Conservation (phyloP, 441 rosid genomes). For the Syzygium malaccense region DNA sequence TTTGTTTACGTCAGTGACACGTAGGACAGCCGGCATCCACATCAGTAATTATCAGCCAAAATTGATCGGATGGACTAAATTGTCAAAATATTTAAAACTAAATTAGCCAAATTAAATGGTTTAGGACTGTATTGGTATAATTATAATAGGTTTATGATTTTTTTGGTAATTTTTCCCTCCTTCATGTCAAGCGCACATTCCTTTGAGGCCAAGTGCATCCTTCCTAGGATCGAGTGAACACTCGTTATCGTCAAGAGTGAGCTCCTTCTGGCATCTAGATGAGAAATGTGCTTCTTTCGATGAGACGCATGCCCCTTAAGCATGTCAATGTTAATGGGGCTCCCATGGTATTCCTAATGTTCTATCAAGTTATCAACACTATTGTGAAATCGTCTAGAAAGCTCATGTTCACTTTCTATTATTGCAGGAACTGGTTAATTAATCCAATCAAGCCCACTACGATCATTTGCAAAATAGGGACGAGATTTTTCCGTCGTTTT, state of each 20-base stretch:
- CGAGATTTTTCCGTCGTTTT: not conserved
- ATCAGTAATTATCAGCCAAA: no score
- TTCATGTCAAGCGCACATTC: not conserved
- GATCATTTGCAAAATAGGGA: not conserved
- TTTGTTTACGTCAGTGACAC: no score
- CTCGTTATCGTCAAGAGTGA: not conserved
- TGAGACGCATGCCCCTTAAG: not conserved
- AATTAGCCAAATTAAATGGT: no score
- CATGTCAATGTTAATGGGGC: accelerated
- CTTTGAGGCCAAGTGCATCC: not conserved
- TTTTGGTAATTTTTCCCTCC: no score
- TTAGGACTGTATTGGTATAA: no score
- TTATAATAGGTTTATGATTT: no score
- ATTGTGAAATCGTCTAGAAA: not conserved
- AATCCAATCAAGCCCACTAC: not conserved
- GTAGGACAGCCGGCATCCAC: no score
- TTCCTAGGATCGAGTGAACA: not conserved
- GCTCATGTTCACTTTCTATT: not conserved
- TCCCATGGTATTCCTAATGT: not conserved
- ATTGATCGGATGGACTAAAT: no score
- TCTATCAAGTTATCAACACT: not conserved
- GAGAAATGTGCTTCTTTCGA: accelerated
- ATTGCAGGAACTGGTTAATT: not conserved
- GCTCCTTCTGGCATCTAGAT: accelerated
- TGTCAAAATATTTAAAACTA: no score